phyloP scores from a whole-genome alignment of 768 basidiomycete genomes.

The Trametes cingulata region DNA sequence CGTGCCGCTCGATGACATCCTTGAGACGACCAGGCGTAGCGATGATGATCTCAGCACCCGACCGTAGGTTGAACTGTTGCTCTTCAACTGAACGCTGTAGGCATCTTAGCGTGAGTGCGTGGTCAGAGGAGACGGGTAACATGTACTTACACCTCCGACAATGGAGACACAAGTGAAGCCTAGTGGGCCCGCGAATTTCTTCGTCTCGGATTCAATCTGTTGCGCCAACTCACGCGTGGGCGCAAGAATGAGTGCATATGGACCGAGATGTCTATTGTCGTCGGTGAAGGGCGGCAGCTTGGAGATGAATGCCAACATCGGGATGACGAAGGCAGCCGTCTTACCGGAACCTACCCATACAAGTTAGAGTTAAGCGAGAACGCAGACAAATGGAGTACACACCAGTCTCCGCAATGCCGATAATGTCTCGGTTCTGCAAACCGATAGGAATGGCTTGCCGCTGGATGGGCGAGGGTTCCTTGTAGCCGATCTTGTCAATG shows the following conservation, averaged over 20 bases:
- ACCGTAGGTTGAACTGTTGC: conserved; percentile 96
- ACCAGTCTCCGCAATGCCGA: conserved; percentile 99
- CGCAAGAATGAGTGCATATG: conserved; percentile 89
- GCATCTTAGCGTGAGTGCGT: conserved; percentile 16
- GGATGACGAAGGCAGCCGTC: conserved; percentile 97
- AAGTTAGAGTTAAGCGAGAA: not conserved
- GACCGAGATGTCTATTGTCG: conserved; percentile 91
- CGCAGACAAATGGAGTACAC: conserved; percentile 26
- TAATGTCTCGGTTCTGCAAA: conserved; percentile 92
- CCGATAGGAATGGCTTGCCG: conserved; percentile 99
- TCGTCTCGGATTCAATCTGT: conserved; percentile 92
- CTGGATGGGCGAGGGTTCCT: conserved; percentile 96
- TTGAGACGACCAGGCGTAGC: conserved; percentile 98
- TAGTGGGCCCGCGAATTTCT: conserved; percentile 87
- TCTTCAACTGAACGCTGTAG: conserved; percentile 87
- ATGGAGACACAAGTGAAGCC: conserved; percentile 96
- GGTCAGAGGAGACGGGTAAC: not conserved
- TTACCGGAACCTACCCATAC: conserved; percentile 88
- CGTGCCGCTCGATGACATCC: conserved; percentile 94
- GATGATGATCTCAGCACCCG: conserved; percentile 98
- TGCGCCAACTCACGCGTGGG: conserved; percentile 99
- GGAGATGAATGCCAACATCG: conserved; percentile 94
- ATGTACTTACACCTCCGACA: conserved; percentile 82
- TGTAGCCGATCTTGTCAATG: conserved; percentile 92
- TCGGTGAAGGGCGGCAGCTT: conserved; percentile 84